These are phyloP conservation scores for Fusarium humuli DNA, from an alignment of 2,329 filamentous ascomycete species.

Conservation along the genomic window DNA sequence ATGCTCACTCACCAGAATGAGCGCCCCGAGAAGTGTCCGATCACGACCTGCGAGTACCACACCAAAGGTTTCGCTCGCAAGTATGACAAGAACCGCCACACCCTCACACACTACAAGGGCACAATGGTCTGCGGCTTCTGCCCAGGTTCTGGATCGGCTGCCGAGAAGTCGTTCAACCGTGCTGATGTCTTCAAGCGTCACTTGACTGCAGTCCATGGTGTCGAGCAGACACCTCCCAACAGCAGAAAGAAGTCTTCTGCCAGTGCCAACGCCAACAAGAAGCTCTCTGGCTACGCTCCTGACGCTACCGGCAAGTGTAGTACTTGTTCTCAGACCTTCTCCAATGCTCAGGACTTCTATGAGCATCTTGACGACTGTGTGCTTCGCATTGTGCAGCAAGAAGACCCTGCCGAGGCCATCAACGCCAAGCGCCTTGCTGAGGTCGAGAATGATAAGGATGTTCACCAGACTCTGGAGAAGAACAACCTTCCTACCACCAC, in stretches of 20 bases:
- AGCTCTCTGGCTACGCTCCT: conserved; percentile 75
- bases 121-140: conserved; percentile 98
- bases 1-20: conserved; percentile 95
- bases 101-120: conserved; percentile 94
- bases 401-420: conserved; percentile 76
- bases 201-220: conserved; percentile 87
- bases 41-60: conserved; percentile 91
- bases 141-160: conserved; percentile 85
- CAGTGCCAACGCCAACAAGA: conserved; percentile 64
- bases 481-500: conserved; percentile 67
- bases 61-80: conserved; percentile 92
- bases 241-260: conserved; percentile 77
- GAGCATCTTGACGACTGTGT: conserved; percentile 90
- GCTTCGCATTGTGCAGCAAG: conserved; percentile 76
- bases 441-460: conserved; percentile 72
- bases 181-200: conserved; percentile 97
- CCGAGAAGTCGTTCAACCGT: conserved; percentile 95
- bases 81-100: conserved; percentile 97
- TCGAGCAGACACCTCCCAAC: conserved; percentile 93
- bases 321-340: conserved; percentile 90
- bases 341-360: conserved; percentile 96
- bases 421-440: conserved; percentile 75
- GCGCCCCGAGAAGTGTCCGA: conserved; percentile 93
- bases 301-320: conserved; percentile 95
- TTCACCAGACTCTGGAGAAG: conserved; percentile 72